Conservation (phyloP, 441 rosid species). For the Populus trichocarpa region DNA sequence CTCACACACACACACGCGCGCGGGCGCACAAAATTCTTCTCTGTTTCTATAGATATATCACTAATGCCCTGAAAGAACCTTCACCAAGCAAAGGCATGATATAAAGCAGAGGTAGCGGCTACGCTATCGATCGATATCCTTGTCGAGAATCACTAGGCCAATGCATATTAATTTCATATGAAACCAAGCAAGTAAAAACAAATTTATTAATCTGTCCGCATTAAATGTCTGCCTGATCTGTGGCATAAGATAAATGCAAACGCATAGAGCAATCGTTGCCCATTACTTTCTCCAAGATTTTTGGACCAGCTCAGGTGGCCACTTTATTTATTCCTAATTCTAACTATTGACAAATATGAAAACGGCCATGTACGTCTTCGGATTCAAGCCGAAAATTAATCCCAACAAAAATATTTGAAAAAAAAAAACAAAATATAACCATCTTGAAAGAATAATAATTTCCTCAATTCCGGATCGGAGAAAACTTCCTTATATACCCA, state of each 20-base stretch:
- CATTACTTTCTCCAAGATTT: background rate
- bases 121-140: background rate
- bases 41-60: conserved; percentile 15
- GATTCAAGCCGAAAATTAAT: too few relatives aligned
- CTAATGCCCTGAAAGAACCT: conserved; percentile 38
- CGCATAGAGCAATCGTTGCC: conserved; percentile 19
- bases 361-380: background rate
- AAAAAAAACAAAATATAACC: too few relatives aligned
- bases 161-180: background rate
- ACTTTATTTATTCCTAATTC: background rate
- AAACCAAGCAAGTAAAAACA: background rate
- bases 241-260: background rate
- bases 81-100: conserved; percentile 1
- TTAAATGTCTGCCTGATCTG: conserved; percentile 13
- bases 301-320: conserved; percentile 24
- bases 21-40: background rate
- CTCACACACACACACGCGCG: background rate
- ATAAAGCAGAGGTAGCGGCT: background rate
- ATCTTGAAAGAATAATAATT: too few relatives aligned
- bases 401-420: too few relatives aligned
- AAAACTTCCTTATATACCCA: too few relatives aligned
- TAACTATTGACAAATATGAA: background rate
- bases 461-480: too few relatives aligned
- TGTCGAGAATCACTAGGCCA: background rate
- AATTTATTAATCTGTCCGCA: background rate